These are phyloP conservation scores for Boletus sp. DNA, from an alignment of 768 basidiomycete genomes.

Conservation along the genomic window DNA sequence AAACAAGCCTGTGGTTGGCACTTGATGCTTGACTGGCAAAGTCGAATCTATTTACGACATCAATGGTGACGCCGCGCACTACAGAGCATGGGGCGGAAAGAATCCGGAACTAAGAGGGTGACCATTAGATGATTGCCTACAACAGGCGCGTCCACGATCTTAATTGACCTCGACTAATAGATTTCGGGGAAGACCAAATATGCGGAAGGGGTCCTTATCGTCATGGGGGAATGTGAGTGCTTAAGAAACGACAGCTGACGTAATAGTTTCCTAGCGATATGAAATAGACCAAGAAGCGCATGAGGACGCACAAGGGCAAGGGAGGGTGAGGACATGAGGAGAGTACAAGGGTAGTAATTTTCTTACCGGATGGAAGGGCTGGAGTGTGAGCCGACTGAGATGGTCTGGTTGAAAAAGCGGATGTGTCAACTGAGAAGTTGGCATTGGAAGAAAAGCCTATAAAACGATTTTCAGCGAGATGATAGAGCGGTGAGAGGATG, in stretches of 20 bases:
- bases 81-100: constrained; percentile 72
- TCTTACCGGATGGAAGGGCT: constrained; percentile 45
- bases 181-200: constrained; percentile 72
- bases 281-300: not conserved
- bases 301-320: not conserved
- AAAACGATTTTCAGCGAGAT: not conserved
- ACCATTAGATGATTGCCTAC: not conserved
- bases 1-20: constrained; percentile 50
- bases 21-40: constrained; percentile 49
- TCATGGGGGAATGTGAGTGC: constrained; percentile 45
- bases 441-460: constrained; percentile 46
- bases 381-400: constrained; percentile 35
- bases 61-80: constrained; percentile 64
- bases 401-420: constrained; percentile 42
- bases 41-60: constrained; percentile 52
- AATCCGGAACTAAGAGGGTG: constrained; percentile 54
- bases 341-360: not conserved
- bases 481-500: not conserved
- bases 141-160: not conserved
- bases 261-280: constrained; percentile 31
- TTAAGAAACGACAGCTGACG: constrained; percentile 39
- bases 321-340: not conserved
- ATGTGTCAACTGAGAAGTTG: constrained; percentile 37
- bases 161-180: constrained; percentile 65
- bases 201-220: constrained; percentile 51